These are phyloP conservation scores for Blepharisma japonicum DNA, from an alignment of 73 alveolate species.

Conservation along the genomic window DNA sequence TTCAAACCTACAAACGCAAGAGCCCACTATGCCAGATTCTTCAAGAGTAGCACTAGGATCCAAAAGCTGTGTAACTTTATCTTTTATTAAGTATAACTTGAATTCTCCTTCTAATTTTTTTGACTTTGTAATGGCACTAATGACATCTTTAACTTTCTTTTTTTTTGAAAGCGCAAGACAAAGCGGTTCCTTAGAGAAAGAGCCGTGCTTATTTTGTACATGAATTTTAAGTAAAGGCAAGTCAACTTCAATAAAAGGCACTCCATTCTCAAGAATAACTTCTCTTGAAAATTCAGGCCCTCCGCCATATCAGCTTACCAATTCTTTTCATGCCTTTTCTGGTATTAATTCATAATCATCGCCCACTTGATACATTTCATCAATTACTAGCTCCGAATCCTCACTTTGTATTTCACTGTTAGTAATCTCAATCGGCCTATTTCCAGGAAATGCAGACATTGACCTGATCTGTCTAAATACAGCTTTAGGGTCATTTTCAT, in stretches of 20 bases:
- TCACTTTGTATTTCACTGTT: conserved; percentile 14
- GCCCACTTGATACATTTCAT: background rate
- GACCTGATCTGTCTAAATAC: background rate
- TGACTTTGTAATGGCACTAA: too few species aligned
- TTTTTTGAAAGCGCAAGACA: too few species aligned
- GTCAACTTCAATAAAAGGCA: background rate
- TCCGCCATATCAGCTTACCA: conserved; percentile 78
- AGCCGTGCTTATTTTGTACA: too few species aligned
- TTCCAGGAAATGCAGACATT: background rate
- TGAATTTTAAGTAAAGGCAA: too few species aligned
- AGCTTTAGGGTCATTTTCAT: background rate
- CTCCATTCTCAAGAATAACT: background rate
- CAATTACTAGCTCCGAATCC: background rate
- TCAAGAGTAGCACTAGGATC: too few species aligned
- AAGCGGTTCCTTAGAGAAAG: too few species aligned
- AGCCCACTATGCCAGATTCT: too few species aligned
- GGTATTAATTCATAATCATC: conserved; percentile 61
- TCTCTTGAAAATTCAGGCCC: conserved; percentile 73
- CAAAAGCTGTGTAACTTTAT: too few species aligned
- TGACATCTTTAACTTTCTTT: too few species aligned
- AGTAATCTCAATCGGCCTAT: background rate
- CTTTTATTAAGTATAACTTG: too few species aligned
- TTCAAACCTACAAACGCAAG: too few species aligned
- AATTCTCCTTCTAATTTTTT: too few species aligned
- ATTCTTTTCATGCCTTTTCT: conserved; percentile 65